Base-by-base conservation (phyloP, 2,329 filamentous ascomycete species). In the Aspergillus sp. region DNA sequence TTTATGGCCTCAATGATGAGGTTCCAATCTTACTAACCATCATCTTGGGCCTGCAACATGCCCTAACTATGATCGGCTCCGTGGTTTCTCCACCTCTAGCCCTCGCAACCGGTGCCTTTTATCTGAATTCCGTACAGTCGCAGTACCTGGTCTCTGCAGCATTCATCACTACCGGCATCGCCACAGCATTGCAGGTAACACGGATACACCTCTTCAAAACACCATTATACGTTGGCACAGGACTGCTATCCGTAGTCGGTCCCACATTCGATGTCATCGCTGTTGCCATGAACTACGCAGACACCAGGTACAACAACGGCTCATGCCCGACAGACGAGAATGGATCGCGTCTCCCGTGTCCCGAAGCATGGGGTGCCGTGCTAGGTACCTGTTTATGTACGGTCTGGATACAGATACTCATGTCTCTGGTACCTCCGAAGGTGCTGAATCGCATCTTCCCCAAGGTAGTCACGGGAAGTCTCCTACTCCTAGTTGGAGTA, bases 71-170 rank as follows among this genome's bases (percentile, higher is more conserved):
- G 90, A 75, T 90, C 62, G 88, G 87, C 10, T 87, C 87, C 38
- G 83, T 93, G 67, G 92, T 95, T 61, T 90, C 90, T 2, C 91
- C 91, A 38, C 90, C 91, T 1, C 85, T 95, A 57, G 88, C 93
- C 63, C 84, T 95, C 61, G 77, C 85, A 2, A 82, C 84, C 15
- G 74, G 83, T 2, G 81, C 80, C 38, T 89, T 87, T 60, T 89
- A 92, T 67, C 80, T 95, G 6, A 74, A 78, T 3, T 69, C 80
- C 0, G 82, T 81, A 0, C 78, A 87, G 51, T 85, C 89, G 64
- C 89, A 92, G 68, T 95, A 96, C 70, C 85, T 93, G 2, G 90
- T 93, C 5, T 92, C 90, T 5, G 89, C 89, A 0, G 87, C 90
- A 0, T 79, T 93, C 59, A 92, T 96, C 65, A 90, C 93, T 4